These are phyloP conservation scores for Penicillium ochrochloron DNA, from an alignment of 495 filamentous ascomycete genomes.

Conservation along the genomic window DNA sequence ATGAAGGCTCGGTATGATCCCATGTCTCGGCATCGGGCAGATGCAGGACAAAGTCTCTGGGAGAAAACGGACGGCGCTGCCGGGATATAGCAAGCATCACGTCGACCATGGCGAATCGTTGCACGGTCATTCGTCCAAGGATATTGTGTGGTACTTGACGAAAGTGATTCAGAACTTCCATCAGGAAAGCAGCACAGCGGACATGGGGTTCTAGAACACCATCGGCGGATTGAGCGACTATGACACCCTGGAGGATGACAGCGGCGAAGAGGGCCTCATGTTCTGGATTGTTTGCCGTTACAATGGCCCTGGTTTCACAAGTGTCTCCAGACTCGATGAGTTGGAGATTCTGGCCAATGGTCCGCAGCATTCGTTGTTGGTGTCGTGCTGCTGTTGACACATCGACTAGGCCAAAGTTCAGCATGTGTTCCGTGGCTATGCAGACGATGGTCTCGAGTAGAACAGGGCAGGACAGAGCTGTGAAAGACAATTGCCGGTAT, in stretches of 20 bases:
- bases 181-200: constrained; percentile 35
- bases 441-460: constrained; percentile 34
- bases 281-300: constrained; percentile 14
- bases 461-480: constrained; percentile 31
- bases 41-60: constrained; percentile 27
- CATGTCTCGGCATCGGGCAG: constrained; percentile 28
- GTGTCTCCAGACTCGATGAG: constrained; percentile 12
- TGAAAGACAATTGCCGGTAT: constrained; percentile 36
- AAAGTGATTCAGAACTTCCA: constrained; percentile 30
- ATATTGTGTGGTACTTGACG: constrained; percentile 20
- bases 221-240: constrained; percentile 34
- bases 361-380: constrained; percentile 34
- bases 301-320: constrained; percentile 11
- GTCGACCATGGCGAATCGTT: constrained; percentile 37
- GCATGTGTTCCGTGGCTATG: constrained; percentile 39
- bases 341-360: constrained; percentile 29
- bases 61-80: constrained; percentile 34
- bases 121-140: constrained; percentile 28
- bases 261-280: constrained; percentile 32
- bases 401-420: constrained; percentile 34
- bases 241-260: constrained; percentile 32
- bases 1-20: constrained; percentile 35
- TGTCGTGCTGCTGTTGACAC: constrained; percentile 31
- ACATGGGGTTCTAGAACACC: constrained; percentile 35
- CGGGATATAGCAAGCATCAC: constrained; percentile 37